Evolutionary conservation across 2,329 filamentous ascomycete genomes (phyloP).

Genomic region (Escovopsis weberi): DNA sequence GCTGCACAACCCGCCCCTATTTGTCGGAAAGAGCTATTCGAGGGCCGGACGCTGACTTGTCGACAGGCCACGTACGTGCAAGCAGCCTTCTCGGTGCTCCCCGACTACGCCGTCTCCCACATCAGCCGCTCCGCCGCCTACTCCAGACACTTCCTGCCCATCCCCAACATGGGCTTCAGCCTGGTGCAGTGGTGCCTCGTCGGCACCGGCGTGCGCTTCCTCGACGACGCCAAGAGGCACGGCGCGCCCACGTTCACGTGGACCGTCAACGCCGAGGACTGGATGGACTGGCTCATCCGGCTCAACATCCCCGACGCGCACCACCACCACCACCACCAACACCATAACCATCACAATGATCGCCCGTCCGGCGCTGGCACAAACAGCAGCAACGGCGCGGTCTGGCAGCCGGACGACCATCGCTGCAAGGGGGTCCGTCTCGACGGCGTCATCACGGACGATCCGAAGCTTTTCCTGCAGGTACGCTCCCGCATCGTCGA

Average conservation of each 20-base stretch:
- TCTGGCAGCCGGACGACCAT: too few species aligned
- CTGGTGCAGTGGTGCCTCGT: slow-evolving; percentile 55
- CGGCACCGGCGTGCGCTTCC: slow-evolving; percentile 53
- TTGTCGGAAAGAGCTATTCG: background rate
- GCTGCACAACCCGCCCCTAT: slow-evolving; percentile 1
- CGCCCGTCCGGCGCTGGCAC: too few species aligned
- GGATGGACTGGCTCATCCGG: slow-evolving; percentile 69
- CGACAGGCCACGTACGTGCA: slow-evolving; percentile 50
- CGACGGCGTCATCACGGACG: slow-evolving; percentile 77
- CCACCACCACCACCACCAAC: too few species aligned
- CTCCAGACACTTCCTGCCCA: slow-evolving; percentile 52
- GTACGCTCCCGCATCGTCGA: slow-evolving; percentile 33
- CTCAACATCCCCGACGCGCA: slow-evolving; percentile 11
- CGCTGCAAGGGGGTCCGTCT: slow-evolving; percentile 22
- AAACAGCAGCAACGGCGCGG: too few species aligned
- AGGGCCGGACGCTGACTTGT: background rate
- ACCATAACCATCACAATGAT: too few species aligned
- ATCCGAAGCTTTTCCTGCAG: slow-evolving; percentile 53
- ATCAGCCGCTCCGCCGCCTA: slow-evolving; percentile 54
- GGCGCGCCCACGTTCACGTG: slow-evolving; percentile 56
- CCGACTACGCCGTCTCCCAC: slow-evolving; percentile 48
- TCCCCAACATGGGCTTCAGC: slow-evolving; percentile 62
- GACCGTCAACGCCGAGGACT: slow-evolving; percentile 69
- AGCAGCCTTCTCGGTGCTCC: slow-evolving; percentile 45
- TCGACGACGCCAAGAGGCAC: slow-evolving; percentile 36